Conservation (phyloP, 257 asterid genomes). For the Cynanchum wilfordii region DNA sequence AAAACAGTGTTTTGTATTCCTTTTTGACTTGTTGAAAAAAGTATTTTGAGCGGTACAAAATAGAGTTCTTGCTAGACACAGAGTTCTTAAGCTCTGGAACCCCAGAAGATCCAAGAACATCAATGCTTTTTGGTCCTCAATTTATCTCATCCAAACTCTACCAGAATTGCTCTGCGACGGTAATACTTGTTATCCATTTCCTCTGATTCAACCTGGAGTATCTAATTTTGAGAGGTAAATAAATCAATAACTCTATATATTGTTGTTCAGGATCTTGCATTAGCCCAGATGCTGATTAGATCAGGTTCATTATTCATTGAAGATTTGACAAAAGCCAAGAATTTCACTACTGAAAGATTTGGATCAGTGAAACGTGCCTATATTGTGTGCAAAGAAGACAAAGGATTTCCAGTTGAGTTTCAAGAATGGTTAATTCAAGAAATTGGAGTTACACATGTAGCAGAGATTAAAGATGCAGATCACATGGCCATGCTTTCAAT, state of each 20-base stretch:
- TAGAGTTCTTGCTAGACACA: no score
- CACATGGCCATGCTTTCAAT: constrained; percentile 4
- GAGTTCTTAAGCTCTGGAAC: constrained; percentile 17
- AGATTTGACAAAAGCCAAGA: neutral
- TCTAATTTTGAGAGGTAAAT: neutral
- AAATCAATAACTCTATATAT: no score
- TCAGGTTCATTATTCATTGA: neutral
- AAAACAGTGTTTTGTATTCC: no score
- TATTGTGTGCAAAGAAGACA: neutral
- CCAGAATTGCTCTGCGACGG: constrained; percentile 14
- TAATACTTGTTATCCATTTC: neutral
- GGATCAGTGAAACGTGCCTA: neutral
- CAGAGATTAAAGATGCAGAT: neutral
- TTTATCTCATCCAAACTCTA: constrained; percentile 4
- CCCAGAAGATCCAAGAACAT: constrained; percentile 24
- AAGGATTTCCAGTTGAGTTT: neutral
- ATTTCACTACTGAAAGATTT: neutral
- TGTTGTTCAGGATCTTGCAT: neutral
- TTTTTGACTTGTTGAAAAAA: neutral
- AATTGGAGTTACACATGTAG: neutral
- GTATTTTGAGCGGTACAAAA: neutral
- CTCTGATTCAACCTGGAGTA: neutral
- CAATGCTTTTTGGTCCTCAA: constrained; percentile 31
- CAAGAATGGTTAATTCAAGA: neutral
- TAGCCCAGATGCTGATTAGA: neutral